phyloP scores from a whole-genome alignment of 345 rosid genomes.

The Eucalyptus tenuipes region DNA sequence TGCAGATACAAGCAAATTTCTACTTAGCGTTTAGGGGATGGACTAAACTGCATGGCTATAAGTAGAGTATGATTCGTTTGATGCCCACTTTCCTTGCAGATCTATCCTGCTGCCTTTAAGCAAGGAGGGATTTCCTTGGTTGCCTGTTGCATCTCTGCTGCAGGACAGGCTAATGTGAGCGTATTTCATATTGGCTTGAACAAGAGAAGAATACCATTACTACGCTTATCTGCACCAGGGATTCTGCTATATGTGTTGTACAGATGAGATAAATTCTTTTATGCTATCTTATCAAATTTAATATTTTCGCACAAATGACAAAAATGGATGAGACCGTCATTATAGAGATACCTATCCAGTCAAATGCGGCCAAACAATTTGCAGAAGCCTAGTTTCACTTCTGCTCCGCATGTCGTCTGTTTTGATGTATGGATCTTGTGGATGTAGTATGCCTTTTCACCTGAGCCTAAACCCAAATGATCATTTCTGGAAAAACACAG shows the following conservation, averaged over 20 bases:
- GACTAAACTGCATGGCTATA: neutral
- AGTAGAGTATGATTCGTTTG: neutral
- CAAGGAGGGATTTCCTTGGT: constrained; percentile 71
- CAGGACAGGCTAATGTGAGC: constrained; percentile 75
- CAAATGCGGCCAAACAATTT: neutral
- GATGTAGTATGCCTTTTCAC: neutral
- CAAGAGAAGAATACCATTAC: neutral
- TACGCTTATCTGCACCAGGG: neutral
- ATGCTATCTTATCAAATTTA: neutral
- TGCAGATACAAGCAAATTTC: constrained; percentile 29
- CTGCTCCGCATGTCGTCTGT: neutral
- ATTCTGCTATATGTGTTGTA: neutral
- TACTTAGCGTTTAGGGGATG: neutral
- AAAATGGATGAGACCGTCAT: neutral
- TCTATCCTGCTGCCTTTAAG: constrained; percentile 77
- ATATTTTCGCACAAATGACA: neutral
- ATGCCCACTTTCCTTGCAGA: constrained; percentile 15
- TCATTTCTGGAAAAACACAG: neutral
- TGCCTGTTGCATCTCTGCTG: constrained; percentile 77
- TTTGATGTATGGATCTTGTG: neutral
- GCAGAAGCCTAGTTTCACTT: neutral
- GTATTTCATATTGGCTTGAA: neutral
- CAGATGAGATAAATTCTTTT: neutral
- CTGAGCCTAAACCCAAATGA: neutral
- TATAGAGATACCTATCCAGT: neutral